Base-by-base conservation (phyloP, 2,329 filamentous ascomycete species). In the Paraphoma chrysanthemicola region DNA sequence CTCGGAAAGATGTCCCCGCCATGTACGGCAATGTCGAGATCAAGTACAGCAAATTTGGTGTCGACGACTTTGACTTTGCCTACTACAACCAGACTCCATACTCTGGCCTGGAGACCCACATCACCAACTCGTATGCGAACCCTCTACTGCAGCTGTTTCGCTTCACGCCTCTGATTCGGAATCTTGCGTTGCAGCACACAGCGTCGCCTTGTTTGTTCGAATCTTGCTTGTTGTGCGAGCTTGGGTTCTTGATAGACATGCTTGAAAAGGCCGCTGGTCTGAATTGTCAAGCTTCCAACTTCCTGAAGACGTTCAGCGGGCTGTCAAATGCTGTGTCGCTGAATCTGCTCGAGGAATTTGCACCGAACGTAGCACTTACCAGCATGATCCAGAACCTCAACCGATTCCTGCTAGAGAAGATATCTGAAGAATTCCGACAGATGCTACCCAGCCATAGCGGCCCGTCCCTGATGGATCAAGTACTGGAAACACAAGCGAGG, bases 11-110 rank as follows among this genome's bases (percentile, higher is more conserved):
- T 54, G 90, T 95, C 4, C 90, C 94, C 18, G 86, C 91, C 8
- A 92, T 95, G 81, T 99, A 99, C 76, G 89, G 91, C 62, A 93
- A 93, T 68, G 91, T 97, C 10, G 94, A 98, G 76, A 99, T 99
- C 79, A 97, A 97, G 75, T 99, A 98, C 81, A 97, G 94, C 82
- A 96, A 93, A 73, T 99, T 97, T 76, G 95, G 95, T 17, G 93
- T 99, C n/a, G 94, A 98, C 70, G 96, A 99, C 76, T 99, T 99
- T 75, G 95, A 99, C 76, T 99, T 99, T 78, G 90, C 90, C 88
- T 92, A 92, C 76, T 99, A 96, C 82, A 99, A 99, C 78, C 93
- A 91, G 73, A 98, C 96, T 1, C 83, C 82, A 23, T 97, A 92
- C 72, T 97, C 95, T 9, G 95, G 95, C 0, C 81, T 99, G 39